Evolutionary conservation across 257 asterid species (phyloP).

Genomic region (Primulina huaijiensis): DNA sequence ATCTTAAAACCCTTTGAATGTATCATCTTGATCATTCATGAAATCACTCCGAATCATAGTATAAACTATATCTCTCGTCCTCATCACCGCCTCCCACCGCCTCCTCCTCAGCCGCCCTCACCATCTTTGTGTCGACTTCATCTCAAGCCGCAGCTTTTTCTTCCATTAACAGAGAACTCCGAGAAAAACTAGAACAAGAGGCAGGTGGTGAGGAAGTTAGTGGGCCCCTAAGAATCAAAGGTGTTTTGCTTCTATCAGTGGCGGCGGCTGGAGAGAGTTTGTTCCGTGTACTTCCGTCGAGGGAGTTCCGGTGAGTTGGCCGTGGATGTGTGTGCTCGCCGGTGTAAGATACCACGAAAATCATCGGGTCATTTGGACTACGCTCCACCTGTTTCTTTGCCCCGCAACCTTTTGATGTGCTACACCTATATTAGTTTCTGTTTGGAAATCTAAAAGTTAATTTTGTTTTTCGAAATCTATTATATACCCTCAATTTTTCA

Average conservation of each 20-base stretch:
- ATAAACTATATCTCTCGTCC: slow-evolving; percentile 22
- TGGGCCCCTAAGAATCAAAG: slow-evolving; percentile 18
- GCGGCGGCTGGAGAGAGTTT: slow-evolving; percentile 25
- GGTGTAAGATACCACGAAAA: slow-evolving; percentile 55
- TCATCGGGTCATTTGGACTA: slow-evolving; percentile 45
- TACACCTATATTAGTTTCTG: slow-evolving; percentile 81
- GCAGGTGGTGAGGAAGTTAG: slow-evolving; percentile 37
- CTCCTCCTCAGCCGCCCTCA: slow-evolving; percentile 12
- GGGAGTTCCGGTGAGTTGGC: slow-evolving; percentile 58
- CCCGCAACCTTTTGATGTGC: slow-evolving; percentile 60
- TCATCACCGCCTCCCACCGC: slow-evolving; percentile 27
- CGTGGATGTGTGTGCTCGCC: slow-evolving; percentile 72
- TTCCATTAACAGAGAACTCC: slow-evolving; percentile 28
- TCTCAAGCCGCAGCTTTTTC: slow-evolving; percentile 25
- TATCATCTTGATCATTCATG: slow-evolving; percentile 29
- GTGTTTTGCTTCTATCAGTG: slow-evolving; percentile 8
- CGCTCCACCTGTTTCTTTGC: slow-evolving; percentile 78
- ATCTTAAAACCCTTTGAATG: slow-evolving; percentile 32
- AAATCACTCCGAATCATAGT: slow-evolving; percentile 30
- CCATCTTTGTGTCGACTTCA: slow-evolving; percentile 24
- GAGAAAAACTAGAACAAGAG: slow-evolving; percentile 38
- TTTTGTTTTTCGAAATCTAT: neutral
- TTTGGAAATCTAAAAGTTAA: neutral
- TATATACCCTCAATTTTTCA: neutral
- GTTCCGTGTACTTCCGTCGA: slow-evolving; percentile 46